These are phyloP conservation scores for Colletotrichum endophyticum DNA, from an alignment of 2,329 filamentous ascomycete species.

Conservation along the genomic window DNA sequence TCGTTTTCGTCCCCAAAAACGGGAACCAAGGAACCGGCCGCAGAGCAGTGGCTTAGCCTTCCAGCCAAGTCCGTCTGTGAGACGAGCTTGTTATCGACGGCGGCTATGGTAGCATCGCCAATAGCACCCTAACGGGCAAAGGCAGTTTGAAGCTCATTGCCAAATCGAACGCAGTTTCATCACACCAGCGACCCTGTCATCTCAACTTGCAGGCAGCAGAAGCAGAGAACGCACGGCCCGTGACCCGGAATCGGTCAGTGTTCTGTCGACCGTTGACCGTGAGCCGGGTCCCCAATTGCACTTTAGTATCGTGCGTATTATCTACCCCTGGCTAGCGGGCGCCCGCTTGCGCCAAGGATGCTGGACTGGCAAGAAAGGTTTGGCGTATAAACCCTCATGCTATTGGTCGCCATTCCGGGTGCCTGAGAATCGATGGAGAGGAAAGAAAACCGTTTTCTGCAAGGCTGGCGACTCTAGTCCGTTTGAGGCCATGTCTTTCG, in stretches of 20 bases:
- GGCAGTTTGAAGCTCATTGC: background rate
- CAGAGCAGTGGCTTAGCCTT: background rate
- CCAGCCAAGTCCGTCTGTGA: background rate
- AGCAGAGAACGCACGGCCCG: background rate
- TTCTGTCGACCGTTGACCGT: background rate
- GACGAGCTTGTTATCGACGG: background rate
- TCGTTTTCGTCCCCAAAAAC: background rate
- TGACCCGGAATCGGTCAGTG: background rate
- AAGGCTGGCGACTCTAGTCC: background rate
- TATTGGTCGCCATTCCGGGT: background rate
- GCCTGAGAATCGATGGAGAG: background rate
- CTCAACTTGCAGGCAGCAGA: background rate
- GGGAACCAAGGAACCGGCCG: background rate
- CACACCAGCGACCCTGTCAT: background rate
- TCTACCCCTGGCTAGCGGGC: background rate
- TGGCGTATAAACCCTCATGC: background rate
- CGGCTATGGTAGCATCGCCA: background rate
- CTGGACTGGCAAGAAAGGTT: background rate
- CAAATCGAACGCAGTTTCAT: background rate
- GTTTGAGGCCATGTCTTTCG: background rate
- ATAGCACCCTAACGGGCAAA: background rate
- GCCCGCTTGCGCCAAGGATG: background rate
- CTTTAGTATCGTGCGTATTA: background rate
- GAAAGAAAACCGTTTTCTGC: background rate
- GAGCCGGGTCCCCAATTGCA: background rate